Conservation (phyloP, 306 rosid genomes). For the Vicia faba region DNA sequence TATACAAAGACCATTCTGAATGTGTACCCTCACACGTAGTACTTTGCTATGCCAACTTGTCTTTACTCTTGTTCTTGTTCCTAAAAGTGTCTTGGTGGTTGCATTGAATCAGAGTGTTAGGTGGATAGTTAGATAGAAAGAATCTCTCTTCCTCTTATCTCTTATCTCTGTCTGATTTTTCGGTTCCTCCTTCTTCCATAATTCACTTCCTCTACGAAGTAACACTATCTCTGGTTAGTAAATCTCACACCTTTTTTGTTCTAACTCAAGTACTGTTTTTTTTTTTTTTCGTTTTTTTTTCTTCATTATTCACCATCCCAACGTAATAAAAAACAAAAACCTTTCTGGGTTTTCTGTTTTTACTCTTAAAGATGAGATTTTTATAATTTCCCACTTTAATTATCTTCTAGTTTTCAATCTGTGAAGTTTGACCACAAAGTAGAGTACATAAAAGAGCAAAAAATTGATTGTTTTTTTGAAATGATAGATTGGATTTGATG, state of each 20-base stretch:
- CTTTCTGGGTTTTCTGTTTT: conserved; percentile 23
- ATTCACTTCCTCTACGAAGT: conserved; percentile 37
- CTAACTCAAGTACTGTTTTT: background rate
- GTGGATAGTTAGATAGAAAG: conserved; percentile 35
- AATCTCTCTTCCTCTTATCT: background rate
- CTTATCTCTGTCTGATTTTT: conserved; percentile 8
- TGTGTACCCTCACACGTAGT: background rate
- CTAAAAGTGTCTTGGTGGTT: conserved; percentile 28
- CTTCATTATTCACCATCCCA: no score
- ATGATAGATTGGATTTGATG: conserved; percentile 55
- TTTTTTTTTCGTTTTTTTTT: background rate
- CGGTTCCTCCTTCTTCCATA: conserved; percentile 35
- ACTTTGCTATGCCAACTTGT: background rate
- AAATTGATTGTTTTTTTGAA: background rate
- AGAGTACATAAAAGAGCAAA: background rate
- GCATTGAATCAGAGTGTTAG: conserved; percentile 50
- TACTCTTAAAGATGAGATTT: conserved; percentile 7
- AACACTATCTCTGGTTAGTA: conserved; percentile 33
- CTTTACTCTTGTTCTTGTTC: conserved; percentile 11
- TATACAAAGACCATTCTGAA: background rate
- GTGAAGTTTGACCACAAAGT: background rate
- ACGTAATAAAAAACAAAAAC: background rate
- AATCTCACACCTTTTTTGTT: conserved; percentile 48
- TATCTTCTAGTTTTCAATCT: background rate
- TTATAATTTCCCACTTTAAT: conserved; percentile 14